Conservation (phyloP, 2,329 filamentous ascomycete genomes). For the Trichoderma pleuroti region DNA sequence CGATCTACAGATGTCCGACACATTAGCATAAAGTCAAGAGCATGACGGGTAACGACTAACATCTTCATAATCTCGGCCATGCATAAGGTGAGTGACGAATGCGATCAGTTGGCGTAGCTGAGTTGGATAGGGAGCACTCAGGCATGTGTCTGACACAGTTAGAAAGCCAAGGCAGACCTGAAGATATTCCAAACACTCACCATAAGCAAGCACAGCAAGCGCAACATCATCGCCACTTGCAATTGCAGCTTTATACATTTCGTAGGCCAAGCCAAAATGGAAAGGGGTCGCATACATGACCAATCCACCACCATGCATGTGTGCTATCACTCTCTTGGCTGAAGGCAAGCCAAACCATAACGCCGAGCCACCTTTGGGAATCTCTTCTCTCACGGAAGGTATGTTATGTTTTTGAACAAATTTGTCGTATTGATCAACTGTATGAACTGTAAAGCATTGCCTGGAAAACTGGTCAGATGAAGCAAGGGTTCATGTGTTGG, state of each 20-base stretch:
- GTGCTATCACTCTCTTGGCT: not conserved
- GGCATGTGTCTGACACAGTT: not conserved
- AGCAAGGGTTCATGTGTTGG: not conserved
- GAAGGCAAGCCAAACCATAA: constrained; percentile 3
- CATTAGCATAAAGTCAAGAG: not conserved
- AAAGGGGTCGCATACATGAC: not conserved
- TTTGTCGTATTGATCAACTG: not conserved
- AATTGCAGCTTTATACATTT: not conserved
- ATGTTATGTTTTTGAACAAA: not conserved
- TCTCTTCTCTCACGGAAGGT: not conserved
- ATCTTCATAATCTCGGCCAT: not conserved
- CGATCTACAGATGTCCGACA: not conserved
- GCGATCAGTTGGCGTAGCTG: not conserved
- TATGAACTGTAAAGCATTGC: not conserved
- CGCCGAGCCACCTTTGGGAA: not conserved
- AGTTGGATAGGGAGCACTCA: not conserved
- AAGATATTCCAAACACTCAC: not conserved
- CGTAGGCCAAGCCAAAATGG: not conserved
- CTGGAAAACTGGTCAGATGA: not conserved
- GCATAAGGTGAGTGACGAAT: not conserved
- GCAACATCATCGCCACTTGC: not conserved
- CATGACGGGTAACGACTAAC: not conserved
- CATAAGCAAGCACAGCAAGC: not conserved
- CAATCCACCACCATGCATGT: not conserved
- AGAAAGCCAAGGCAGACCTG: not conserved